Conservation (phyloP, 306 rosid species). For the Prunus campanulata region DNA sequence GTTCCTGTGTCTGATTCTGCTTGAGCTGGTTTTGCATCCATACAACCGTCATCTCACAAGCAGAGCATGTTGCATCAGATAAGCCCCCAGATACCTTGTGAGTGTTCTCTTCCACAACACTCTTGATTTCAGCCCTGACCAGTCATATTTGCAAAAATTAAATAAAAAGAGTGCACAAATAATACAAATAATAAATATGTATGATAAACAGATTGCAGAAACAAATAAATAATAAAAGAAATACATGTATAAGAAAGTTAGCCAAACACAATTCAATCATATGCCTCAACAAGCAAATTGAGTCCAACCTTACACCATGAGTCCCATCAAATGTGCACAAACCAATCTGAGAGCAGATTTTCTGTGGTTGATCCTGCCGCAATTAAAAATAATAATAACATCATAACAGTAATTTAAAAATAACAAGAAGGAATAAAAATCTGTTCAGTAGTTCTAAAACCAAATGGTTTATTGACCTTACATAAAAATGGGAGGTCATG, state of each 20-base stretch:
- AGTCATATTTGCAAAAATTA: neutral
- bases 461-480: neutral
- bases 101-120: conserved; percentile 44
- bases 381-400: neutral
- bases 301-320: conserved; percentile 50
- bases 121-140: conserved; percentile 44
- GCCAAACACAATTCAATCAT: neutral
- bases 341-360: conserved; percentile 66
- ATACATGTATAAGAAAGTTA: neutral
- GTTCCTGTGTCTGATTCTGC: conserved; percentile 54
- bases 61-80: conserved; percentile 40
- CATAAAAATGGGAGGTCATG: neutral
- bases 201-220: neutral
- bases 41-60: conserved; percentile 67
- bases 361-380: conserved; percentile 52
- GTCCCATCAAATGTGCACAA: conserved; percentile 60
- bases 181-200: neutral
- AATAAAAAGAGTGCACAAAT: neutral
- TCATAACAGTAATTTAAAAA: neutral
- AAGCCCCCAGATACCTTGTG: conserved; percentile 26
- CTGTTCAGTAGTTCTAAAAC: neutral
- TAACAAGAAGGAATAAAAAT: neutral
- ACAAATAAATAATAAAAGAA: neutral
- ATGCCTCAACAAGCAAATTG: neutral
- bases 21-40: conserved; percentile 69